Base-by-base conservation (phyloP, 345 rosid genomes). In the Aurinia saxatilis region DNA sequence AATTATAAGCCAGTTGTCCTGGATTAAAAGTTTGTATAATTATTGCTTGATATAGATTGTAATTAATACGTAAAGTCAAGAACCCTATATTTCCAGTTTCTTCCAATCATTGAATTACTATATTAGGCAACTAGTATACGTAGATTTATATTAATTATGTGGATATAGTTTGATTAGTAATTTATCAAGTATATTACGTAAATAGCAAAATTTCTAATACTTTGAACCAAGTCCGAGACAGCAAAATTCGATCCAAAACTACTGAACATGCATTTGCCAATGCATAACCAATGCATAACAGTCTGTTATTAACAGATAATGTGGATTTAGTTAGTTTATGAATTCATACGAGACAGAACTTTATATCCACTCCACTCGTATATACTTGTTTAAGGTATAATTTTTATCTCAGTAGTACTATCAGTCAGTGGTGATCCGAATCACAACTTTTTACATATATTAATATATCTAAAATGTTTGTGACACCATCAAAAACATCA, bases 301-400 rank as follows among this genome's bases (percentile, higher is more conserved):
- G n/a, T n/a, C n/a, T n/a, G n/a, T n/a, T n/a, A n/a, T n/a, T n/a
- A n/a, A n/a, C n/a, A n/a, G n/a, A n/a, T n/a, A n/a, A 14, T 59
- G 7, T 42, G 49, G 11, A 41, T 51, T 60, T 9, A 51, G 47
- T 51, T 59, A 27, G 39, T 23, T 35, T 45, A 45, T 47, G 45
- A 70, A n/a, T n/a, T n/a, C n/a, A n/a, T 62, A n/a, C 12, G 30
- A 46, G 36, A 47, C 30, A 47, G 21, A 10, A 55, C 74, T 47
- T 54, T 46, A 29, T 60, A 69, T 69, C n/a, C n/a, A n/a, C n/a
- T 69, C 56, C 57, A 69, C 49, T 53, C 56, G 42, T 46, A 70
- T 54, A 62, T 52, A 52, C 16, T 45, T 52, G 34, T 66, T 45
- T 16, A 66, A 55, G 55, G 38, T 44, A 60, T 45, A 60, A 33